Percentiles rank a stretch among this genome's conserved stretches.
Evolutionary conservation across 1,284 basidiomycete genomes (phyloP).

Genomic region (Irpex sp.): DNA sequence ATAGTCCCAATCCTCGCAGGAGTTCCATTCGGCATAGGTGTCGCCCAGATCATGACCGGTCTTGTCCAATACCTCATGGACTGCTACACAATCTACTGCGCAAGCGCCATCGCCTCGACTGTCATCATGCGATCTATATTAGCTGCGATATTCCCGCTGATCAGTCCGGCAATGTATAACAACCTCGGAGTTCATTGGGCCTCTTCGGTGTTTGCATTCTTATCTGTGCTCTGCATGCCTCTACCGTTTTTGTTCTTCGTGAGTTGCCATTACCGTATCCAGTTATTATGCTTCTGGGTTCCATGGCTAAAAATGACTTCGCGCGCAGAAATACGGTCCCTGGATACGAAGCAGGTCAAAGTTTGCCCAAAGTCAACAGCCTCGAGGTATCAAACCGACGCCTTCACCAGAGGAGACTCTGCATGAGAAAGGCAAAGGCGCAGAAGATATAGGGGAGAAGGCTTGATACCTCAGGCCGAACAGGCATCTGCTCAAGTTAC

Average conservation of each 20-base stretch:
- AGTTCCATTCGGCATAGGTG: slow-evolving; percentile 58
- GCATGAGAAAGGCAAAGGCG: slow-evolving; percentile 4
- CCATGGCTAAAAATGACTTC: background rate
- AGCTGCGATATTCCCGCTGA: slow-evolving; percentile 60
- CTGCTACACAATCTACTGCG: slow-evolving; percentile 56
- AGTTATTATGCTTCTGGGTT: background rate
- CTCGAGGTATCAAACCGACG: background rate
- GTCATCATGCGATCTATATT: slow-evolving; percentile 61
- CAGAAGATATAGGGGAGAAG: background rate
- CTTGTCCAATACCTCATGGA: slow-evolving; percentile 64
- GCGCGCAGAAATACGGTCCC: slow-evolving; percentile 49
- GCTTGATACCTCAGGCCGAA: background rate
- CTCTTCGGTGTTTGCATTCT: slow-evolving; percentile 54
- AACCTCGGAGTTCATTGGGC: slow-evolving; percentile 63
- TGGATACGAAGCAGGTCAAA: slow-evolving; percentile 51
- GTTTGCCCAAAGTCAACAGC: slow-evolving; percentile 29
- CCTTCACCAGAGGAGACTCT: slow-evolving; percentile 8
- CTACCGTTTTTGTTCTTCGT: slow-evolving; percentile 45
- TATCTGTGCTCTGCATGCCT: slow-evolving; percentile 52
- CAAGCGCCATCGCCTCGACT: slow-evolving; percentile 64
- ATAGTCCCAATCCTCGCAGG: slow-evolving; percentile 57
- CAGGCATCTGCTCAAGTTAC: too few relatives aligned
- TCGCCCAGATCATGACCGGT: slow-evolving; percentile 54
- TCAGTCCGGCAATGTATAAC: slow-evolving; percentile 52
- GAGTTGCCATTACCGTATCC: slow-evolving; percentile 15